These are phyloP conservation scores for Venturiaceae sp. DNA, from an alignment of 2,329 filamentous ascomycete species.

Conservation along the genomic window DNA sequence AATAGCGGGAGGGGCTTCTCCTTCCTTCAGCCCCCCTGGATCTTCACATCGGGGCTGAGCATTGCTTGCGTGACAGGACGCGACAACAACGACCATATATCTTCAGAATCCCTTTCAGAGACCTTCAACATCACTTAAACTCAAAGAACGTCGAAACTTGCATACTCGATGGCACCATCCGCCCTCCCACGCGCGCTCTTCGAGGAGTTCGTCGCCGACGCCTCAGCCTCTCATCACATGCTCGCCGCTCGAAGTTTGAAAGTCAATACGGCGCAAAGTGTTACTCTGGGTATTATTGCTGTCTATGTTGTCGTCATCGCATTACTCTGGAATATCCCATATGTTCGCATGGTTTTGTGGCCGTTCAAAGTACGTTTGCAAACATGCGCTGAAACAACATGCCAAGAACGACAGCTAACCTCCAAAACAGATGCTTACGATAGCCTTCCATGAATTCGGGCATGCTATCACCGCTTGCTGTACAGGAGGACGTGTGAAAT, in stretches of 20 bases:
- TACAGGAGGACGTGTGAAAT: constrained; percentile 65
- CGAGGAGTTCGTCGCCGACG: not conserved
- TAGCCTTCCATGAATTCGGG: constrained; percentile 72
- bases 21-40: not conserved
- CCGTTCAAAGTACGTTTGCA: constrained; percentile 58
- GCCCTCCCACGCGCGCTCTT: not conserved
- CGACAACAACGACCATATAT: not conserved
- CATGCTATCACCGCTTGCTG: constrained; percentile 64
- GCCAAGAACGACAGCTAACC: not conserved
- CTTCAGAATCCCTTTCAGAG: not conserved
- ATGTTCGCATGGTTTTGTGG: constrained; percentile 65
- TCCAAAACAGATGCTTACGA: constrained; percentile 59
- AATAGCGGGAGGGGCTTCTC: not conserved
- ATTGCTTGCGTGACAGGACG: not conserved
- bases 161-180: not conserved
- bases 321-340: constrained; percentile 70
- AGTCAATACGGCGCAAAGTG: constrained; percentile 57
- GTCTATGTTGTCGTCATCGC: constrained; percentile 66
- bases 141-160: not conserved
- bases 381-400: not conserved
- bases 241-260: constrained; percentile 45
- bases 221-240: constrained; percentile 12
- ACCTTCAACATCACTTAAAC: not conserved
- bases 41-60: not conserved
- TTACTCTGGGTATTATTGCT: constrained; percentile 62